Base-by-base conservation (phyloP, 768 basidiomycete genomes). In the Pisolithus microcarpus region DNA sequence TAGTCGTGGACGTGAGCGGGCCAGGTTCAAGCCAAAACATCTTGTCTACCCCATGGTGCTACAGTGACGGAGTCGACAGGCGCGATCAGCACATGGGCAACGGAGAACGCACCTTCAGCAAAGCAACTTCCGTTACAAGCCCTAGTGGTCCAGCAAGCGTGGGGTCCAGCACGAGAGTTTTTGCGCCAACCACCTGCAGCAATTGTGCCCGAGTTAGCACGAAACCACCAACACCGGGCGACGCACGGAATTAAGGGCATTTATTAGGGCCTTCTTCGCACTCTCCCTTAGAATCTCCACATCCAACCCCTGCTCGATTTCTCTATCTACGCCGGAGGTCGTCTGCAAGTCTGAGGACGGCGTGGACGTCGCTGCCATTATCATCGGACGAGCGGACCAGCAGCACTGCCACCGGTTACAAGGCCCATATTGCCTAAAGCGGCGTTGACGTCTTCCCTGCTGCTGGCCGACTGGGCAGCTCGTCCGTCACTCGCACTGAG, bases 1-100 rank as follows among this genome's bases (percentile, higher is more conserved):
- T 79, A 6, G 94, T 93, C 3, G 82, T 77, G 3, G 90, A 86
- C 11, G 81, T 76, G 43, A 98, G 70, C 8, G 90, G 84, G 16
- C 94, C 94, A 10, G 85, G 68, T 69, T 98, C 96, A 21, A 99
- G 81, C 95, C 96, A 99, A 71, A 94, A 96, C 90, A 99, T 95
- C 75, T 96, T 96, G 73, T 97, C 94, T 3, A 99, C 91, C 5
- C 92, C 94, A 82, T 98, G 94, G 64, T 98, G 89, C 95, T 98
- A 58, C 50, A 21, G 11, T 26, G n/a, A 16, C 30, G 24, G 11
- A 24, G 50, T 62, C 24, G 57, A 36, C 34, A 52, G 50, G 30
- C 43, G 6, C 6, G n/a, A 48, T 49, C 11, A 46, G 39, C 1
- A 38, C 15, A 26, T 31, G 28, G 4, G 23, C 31, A 34, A 26